Percentiles rank a stretch among this genome's conserved stretches.
phyloP scores from a whole-genome alignment of 805 yeast genomes.

The Candida sphagnicola region DNA sequence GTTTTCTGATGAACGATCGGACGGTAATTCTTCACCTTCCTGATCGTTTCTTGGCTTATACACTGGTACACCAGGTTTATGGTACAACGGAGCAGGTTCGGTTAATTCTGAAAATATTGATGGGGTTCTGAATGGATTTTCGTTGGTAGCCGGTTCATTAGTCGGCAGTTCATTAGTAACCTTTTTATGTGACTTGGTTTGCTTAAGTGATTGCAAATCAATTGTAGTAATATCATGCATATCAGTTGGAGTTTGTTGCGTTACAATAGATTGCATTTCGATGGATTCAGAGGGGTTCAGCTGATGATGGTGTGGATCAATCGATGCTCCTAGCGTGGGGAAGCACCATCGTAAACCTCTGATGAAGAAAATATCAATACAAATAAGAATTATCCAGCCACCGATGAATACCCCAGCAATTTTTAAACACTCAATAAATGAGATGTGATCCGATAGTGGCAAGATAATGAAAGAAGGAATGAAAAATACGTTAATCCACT shows the following conservation, averaged over 20 bases:
- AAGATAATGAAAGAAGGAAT: conserved; percentile 72
- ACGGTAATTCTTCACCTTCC: no score
- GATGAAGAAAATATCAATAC: conserved; percentile 42
- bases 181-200: conserved; percentile 11
- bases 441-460: conserved; percentile 63
- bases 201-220: conserved; percentile 19
- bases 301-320: conserved; percentile 1
- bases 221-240: conserved; percentile 38
- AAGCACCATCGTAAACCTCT: conserved; percentile 18
- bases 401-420: conserved; percentile 71
- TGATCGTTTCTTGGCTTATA: conserved; percentile 3
- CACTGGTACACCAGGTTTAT: conserved; percentile 8
- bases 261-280: conserved; percentile 1
- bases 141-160: conserved; percentile 4
- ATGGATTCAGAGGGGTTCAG: not conserved
- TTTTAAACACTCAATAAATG: conserved; percentile 64
- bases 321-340: conserved; percentile 6
- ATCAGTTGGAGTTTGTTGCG: conserved; percentile 7
- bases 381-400: conserved; percentile 52
- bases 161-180: conserved; percentile 7
- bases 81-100: conserved; percentile 15
- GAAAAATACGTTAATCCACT: conserved; percentile 78
- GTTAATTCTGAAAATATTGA: conserved; percentile 3
- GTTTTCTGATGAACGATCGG: conserved; percentile 1
- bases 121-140: conserved; percentile 14